Conservation (phyloP, 768 basidiomycete species). For the Austroboletus festivus region DNA sequence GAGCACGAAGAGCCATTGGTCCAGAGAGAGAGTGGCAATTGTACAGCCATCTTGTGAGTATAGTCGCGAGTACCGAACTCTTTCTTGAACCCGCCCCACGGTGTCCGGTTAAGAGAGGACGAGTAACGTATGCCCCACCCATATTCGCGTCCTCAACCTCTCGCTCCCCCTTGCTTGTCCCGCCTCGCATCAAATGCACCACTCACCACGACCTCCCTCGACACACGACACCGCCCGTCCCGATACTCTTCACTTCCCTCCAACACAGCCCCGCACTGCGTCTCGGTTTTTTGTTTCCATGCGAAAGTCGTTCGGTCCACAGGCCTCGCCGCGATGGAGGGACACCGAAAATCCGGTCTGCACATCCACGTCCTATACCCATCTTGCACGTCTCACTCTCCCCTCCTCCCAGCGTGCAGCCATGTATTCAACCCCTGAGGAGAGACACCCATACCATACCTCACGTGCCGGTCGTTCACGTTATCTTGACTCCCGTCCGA, state of each 20-base stretch:
- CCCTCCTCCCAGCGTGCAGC: slow-evolving; percentile 25
- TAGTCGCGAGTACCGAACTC: too few species aligned
- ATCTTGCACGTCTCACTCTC: slow-evolving; percentile 6
- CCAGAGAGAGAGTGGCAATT: neutral
- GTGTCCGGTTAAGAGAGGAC: too few species aligned
- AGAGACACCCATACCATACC: slow-evolving; percentile 29
- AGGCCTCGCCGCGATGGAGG: slow-evolving; percentile 21
- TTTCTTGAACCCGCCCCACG: too few species aligned
- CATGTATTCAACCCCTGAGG: slow-evolving; percentile 44
- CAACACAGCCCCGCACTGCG: slow-evolving; percentile 15
- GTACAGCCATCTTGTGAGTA: slow-evolving; percentile 13
- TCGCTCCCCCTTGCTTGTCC: too few species aligned
- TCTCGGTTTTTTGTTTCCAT: slow-evolving; percentile 31
- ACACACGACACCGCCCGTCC: slow-evolving; percentile 1
- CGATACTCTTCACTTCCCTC: neutral
- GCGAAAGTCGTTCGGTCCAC: slow-evolving; percentile 27
- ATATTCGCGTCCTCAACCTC: neutral
- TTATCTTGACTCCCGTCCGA: slow-evolving; percentile 49
- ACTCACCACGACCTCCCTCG: slow-evolving; percentile 14
- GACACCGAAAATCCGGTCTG: slow-evolving; percentile 17
- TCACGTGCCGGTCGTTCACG: slow-evolving; percentile 38
- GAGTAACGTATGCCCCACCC: slow-evolving; percentile 9
- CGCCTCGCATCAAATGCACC: slow-evolving; percentile 11
- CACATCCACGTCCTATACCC: neutral
- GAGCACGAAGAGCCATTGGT: neutral